Conservation (phyloP, 768 basidiomycete species). For the Amanita subjunquillea region DNA sequence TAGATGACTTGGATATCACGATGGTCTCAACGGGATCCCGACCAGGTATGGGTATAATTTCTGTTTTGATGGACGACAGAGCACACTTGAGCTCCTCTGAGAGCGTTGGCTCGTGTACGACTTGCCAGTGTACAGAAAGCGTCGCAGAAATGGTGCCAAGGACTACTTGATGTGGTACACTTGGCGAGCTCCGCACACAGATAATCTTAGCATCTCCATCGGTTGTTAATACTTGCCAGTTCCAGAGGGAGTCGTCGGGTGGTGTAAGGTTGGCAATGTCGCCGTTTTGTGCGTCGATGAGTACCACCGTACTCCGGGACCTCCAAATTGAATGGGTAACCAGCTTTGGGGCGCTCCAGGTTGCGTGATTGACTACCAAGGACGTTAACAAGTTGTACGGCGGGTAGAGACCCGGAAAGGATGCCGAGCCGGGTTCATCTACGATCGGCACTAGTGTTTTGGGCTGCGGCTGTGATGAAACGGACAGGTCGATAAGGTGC, state of each 20-base stretch:
- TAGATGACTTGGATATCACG: background rate
- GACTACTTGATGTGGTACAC: constrained; percentile 36
- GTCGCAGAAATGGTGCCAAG: constrained; percentile 21
- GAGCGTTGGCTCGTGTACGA: background rate
- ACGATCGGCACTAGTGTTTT: background rate
- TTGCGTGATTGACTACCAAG: constrained; percentile 24
- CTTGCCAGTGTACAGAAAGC: background rate
- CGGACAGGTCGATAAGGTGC: constrained; percentile 29
- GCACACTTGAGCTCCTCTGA: constrained; percentile 27
- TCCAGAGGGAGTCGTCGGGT: background rate
- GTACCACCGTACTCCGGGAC: constrained; percentile 39
- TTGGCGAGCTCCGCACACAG: constrained; percentile 39
- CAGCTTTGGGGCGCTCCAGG: constrained; percentile 16
- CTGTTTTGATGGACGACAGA: constrained; percentile 23
- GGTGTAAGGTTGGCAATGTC: constrained; percentile 24
- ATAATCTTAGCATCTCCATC: constrained; percentile 32
- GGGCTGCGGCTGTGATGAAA: background rate
- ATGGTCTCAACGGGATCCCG: background rate
- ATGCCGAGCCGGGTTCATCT: background rate
- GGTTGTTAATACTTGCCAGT: constrained; percentile 45
- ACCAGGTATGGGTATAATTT: background rate
- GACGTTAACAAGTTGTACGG: constrained; percentile 32
- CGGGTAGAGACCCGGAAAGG: constrained; percentile 58
- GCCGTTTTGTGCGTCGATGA: constrained; percentile 28
- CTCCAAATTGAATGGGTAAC: constrained; percentile 46